Base-by-base conservation (phyloP, 2,329 filamentous ascomycete genomes). In the Balansia obtecta region DNA sequence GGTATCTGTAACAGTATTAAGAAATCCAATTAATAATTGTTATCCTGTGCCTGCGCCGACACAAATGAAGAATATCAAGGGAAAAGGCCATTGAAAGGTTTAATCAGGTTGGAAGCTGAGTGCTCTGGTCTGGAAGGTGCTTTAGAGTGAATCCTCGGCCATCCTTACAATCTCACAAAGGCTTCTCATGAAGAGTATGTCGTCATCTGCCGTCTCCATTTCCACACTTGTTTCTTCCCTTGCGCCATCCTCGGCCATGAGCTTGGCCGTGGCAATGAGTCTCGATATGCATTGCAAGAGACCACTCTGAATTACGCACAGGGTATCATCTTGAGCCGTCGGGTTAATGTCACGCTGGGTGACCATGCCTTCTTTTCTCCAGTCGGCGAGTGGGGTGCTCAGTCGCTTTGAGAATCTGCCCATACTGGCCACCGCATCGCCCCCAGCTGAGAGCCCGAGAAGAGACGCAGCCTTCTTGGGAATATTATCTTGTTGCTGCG, bases 401-500 rank as follows among this genome's bases (percentile, higher is more conserved):
- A 63, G 50, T 43, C 62, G 62, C 40, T 59, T 61, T 10, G 57
- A 34, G 15, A 60, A 49, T 8, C 57, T 57, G 6, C 57, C 57
- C 50, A 60, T 55, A 18, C 55, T 56, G 12, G 53, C 53, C 2
- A 56, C 52, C 8, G 50, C 48, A 4, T 52, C 45, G 30, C 61
- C 54, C 20, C 57, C 54, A 3, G 58, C 55, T 3, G 65, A 62
- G 15, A 79, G 65, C 1, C 76, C 76, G 1, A 79, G 69, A 0
- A 79, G 58, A 4, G 64, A 69, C 0, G 74, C 74, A 0, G 76
- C 76, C 59, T 79, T 79, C 52, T 67, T 69, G n/a, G 73, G 73
- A 41, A 76, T 70, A 18, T 66, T 63, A 10, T 64, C 65, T 51
- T 58, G 55, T 52, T 56, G 53, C 45, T 59, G 59, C 1, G 58